These are phyloP conservation scores for Grosmannia huntii DNA, from an alignment of 2,329 filamentous ascomycete species.

Conservation along the genomic window DNA sequence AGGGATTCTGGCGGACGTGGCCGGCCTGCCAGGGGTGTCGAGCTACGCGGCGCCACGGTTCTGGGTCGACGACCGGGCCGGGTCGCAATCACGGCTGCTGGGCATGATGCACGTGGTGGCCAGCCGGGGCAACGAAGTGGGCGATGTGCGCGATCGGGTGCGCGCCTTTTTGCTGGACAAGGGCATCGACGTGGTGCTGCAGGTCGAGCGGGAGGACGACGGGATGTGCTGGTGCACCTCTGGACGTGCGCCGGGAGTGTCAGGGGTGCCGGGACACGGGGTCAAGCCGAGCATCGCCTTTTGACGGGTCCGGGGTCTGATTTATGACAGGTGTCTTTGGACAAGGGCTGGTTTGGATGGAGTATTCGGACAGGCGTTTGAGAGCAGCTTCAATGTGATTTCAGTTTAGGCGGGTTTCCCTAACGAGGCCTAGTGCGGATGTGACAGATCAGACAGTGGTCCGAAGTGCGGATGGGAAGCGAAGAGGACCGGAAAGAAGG, in stretches of 20 bases:
- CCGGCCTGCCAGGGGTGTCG: constrained; percentile 69
- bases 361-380: not conserved
- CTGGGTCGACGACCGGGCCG: constrained; percentile 68
- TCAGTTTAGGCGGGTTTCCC: too few relatives aligned
- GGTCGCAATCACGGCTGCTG: constrained; percentile 84
- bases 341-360: not conserved
- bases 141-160: constrained; percentile 74
- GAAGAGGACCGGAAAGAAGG: not conserved
- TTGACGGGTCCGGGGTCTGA: not conserved
- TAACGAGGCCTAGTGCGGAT: not conserved
- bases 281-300: constrained; percentile 16
- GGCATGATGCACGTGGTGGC: constrained; percentile 83
- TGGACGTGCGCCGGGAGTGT: constrained; percentile 19
- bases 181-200: constrained; percentile 70
- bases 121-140: constrained; percentile 55
- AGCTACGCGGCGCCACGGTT: constrained; percentile 82
- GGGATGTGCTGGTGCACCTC: constrained; percentile 46
- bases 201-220: constrained; percentile 79
- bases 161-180: constrained; percentile 55
- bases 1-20: constrained; percentile 72
- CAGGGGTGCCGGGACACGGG: constrained; percentile 3
- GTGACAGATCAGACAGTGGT: not conserved
- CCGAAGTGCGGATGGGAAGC: not conserved
- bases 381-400: too few relatives aligned
- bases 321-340: not conserved